Percentiles rank a stretch among this genome's conserved stretches.
Evolutionary conservation across 2,329 filamentous ascomycete species (phyloP).

Genomic region (Paraconiothyrium brasiliense): DNA sequence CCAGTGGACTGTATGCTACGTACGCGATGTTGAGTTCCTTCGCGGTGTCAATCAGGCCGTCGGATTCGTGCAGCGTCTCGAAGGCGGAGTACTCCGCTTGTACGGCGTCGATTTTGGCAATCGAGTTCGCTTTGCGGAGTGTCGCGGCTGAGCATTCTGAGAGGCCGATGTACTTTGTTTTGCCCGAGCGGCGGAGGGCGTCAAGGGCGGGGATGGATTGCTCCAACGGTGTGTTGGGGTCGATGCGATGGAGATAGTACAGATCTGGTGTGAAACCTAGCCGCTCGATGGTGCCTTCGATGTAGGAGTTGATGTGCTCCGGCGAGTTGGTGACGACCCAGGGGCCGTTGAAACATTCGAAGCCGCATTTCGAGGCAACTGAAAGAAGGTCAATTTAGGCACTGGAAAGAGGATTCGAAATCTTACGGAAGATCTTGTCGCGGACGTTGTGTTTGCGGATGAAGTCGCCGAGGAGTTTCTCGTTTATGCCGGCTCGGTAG

Average conservation of each 20-base stretch:
- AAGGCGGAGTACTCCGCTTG: conserved; percentile 64
- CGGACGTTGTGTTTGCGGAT: conserved; percentile 37
- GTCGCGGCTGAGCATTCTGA: conserved; percentile 55
- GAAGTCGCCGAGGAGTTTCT: conserved; percentile 40
- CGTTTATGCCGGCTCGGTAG: conserved; percentile 36
- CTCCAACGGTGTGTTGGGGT: conserved; percentile 48
- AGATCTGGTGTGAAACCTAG: conserved; percentile 52
- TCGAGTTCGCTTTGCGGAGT: conserved; percentile 56
- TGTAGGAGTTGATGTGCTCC: conserved; percentile 50
- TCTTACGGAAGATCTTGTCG: conserved; percentile 33
- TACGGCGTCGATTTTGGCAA: conserved; percentile 57
- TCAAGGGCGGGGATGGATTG: conserved; percentile 60
- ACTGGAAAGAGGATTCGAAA: not conserved
- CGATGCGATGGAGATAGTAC: conserved; percentile 54
- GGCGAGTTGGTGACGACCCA: conserved; percentile 50
- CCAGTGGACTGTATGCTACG: conserved; percentile 47
- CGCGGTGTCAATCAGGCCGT: conserved; percentile 44
- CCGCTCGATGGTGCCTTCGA: conserved; percentile 49
- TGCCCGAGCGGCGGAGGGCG: conserved; percentile 50
- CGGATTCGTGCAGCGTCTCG: conserved; percentile 53
- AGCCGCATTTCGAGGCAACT: conserved; percentile 39
- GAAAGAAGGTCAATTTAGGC: not conserved
- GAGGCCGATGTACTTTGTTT: conserved; percentile 60
- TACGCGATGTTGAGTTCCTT: conserved; percentile 50
- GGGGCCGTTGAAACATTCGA: conserved; percentile 40